These are phyloP conservation scores for Rutidosis leptorrhynchoides DNA, from an alignment of 129 eudicot genomes.

Conservation along the genomic window DNA sequence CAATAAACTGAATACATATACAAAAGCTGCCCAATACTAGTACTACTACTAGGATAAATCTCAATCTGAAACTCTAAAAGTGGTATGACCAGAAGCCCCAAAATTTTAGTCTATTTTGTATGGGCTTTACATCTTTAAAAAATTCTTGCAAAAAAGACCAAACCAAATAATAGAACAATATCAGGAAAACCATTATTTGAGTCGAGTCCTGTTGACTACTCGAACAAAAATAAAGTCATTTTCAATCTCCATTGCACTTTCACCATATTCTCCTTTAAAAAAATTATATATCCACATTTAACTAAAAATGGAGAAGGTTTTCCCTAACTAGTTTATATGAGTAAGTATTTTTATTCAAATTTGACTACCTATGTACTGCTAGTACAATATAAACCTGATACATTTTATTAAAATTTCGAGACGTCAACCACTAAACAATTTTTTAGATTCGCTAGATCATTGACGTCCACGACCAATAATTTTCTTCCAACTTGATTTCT, in stretches of 20 bases:
- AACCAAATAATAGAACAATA: not conserved
- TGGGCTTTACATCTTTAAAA: not conserved
- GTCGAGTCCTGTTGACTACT: not conserved
- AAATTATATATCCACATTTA: no score
- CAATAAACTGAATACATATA: not conserved
- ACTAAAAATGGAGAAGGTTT: no score
- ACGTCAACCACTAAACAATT: no score
- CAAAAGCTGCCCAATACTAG: no score
- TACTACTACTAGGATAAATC: not conserved
- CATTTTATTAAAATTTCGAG: no score
- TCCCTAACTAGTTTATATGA: no score
- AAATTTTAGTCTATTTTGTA: not conserved
- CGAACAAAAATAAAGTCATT: not conserved
- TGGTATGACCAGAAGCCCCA: not conserved
- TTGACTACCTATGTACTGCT: no score
- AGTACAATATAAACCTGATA: no score
- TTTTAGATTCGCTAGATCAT: no score
- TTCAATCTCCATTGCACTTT: not conserved
- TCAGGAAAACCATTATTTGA: not conserved
- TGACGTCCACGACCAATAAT: not conserved
- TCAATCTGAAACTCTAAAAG: not conserved
- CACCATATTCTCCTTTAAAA: not conserved
- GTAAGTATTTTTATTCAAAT: no score
- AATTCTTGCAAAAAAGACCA: not conserved
- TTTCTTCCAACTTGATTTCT: not conserved